A percentile compares a stretch with the other conserved stretches of the same genome.
phyloP scores from a whole-genome alignment of 768 basidiomycete genomes.

The Lentinula lateritia region DNA sequence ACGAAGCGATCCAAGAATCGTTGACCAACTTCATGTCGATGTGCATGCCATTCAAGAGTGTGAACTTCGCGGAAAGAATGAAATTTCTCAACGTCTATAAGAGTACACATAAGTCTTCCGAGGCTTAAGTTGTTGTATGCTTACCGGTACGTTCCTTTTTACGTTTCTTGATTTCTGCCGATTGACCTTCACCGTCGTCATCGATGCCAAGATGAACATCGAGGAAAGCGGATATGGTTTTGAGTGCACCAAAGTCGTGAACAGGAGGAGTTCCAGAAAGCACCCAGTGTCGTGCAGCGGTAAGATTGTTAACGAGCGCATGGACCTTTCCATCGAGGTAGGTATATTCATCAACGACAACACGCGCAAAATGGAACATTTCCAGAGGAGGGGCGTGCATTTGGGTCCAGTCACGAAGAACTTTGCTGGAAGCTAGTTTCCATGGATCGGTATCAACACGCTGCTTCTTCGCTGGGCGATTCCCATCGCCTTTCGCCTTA shows the following conservation, averaged over 20 bases:
- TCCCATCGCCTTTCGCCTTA: constrained; percentile 29
- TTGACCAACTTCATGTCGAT: constrained; percentile 80
- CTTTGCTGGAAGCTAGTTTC: constrained; percentile 59
- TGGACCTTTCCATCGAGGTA: constrained; percentile 81
- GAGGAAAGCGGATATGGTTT: constrained; percentile 86
- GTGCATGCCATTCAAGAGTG: constrained; percentile 87
- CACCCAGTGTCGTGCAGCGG: constrained; percentile 84
- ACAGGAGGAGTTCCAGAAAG: constrained; percentile 96
- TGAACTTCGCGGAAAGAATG: constrained; percentile 96
- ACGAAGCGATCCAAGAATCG: constrained; percentile 76
- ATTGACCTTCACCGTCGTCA: constrained; percentile 79
- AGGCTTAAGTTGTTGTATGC: background rate
- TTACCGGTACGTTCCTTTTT: constrained; percentile 79
- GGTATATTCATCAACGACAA: constrained; percentile 93
- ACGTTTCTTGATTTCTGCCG: constrained; percentile 73
- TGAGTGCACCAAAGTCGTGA: constrained; percentile 83
- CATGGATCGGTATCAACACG: constrained; percentile 70
- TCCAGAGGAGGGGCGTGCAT: constrained; percentile 84
- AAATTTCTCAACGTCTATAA: constrained; percentile 80
- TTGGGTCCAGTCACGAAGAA: constrained; percentile 68
- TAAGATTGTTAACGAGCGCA: constrained; percentile 69
- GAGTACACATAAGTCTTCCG: background rate
- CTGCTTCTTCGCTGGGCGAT: constrained; percentile 47
- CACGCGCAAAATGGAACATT: constrained; percentile 87
- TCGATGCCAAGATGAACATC: constrained; percentile 89